Conservation (phyloP, 169 alveolate species). For the Cryptosporidium tyzzeri region DNA sequence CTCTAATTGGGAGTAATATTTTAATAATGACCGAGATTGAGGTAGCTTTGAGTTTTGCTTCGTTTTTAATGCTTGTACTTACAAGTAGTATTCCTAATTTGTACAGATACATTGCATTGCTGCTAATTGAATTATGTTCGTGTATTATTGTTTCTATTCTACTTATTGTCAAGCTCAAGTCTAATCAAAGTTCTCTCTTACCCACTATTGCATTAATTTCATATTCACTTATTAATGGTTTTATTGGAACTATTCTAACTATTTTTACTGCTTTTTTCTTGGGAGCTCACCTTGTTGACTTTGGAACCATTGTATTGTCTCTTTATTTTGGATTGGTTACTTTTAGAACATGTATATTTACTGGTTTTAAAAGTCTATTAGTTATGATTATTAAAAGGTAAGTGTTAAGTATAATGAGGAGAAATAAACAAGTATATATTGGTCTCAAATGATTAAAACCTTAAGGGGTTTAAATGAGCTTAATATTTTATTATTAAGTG, state of each 20-base stretch:
- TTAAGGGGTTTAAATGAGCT: conserved; percentile 75
- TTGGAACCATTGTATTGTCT: conserved; percentile 34
- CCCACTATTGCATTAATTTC: conserved; percentile 10
- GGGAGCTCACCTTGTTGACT: conserved; percentile 47
- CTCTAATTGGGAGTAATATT: neutral
- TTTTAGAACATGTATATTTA: conserved; percentile 41
- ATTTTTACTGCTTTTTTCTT: conserved; percentile 19
- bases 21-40: conserved; percentile 19
- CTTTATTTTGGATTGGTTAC: conserved; percentile 16
- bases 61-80: neutral
- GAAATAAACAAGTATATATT: neutral
- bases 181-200: conserved; percentile 1
- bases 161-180: neutral
- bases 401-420: neutral
- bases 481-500: neutral
- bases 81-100: neutral
- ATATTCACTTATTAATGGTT: conserved; percentile 23
- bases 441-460: conserved; percentile 56
- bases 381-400: conserved; percentile 48
- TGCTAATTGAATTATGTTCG: conserved; percentile 4
- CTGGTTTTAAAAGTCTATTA: conserved; percentile 45
- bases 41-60: neutral
- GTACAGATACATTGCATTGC: conserved; percentile 18
- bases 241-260: conserved; percentile 17
- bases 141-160: conserved; percentile 14